phyloP scores from a whole-genome alignment of 768 basidiomycete species.

The Russula foetens region DNA sequence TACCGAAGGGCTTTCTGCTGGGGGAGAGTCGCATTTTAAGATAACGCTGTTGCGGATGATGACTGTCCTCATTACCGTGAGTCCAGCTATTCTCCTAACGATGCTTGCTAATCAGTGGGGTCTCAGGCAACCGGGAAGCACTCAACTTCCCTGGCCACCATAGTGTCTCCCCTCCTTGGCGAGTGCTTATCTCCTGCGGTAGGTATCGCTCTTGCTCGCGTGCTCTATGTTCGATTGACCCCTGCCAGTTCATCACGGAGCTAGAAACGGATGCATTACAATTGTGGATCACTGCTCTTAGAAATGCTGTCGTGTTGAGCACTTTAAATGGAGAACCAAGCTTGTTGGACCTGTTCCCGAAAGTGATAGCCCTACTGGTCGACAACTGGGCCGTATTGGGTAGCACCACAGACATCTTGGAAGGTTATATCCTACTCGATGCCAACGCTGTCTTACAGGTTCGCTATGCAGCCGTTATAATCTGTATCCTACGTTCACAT shows the following conservation, averaged over 20 bases:
- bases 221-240: background rate
- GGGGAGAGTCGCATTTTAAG: slow-evolving; percentile 66
- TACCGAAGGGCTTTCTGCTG: slow-evolving; percentile 56
- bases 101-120: background rate
- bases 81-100: slow-evolving; percentile 12
- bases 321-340: slow-evolving; percentile 39
- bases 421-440: slow-evolving; percentile 76
- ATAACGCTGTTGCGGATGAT: slow-evolving; percentile 60
- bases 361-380: slow-evolving; percentile 49
- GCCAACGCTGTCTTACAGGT: slow-evolving; percentile 56
- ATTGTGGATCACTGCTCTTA: slow-evolving; percentile 66
- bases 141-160: slow-evolving; percentile 43
- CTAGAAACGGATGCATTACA: slow-evolving; percentile 73
- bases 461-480: slow-evolving; percentile 13
- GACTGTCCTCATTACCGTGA: slow-evolving; percentile 60
- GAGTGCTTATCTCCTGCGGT: slow-evolving; percentile 49
- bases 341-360: slow-evolving; percentile 59
- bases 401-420: slow-evolving; percentile 54
- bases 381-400: slow-evolving; percentile 71
- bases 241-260: slow-evolving; percentile 46
- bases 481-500: background rate
- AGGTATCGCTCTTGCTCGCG: slow-evolving; percentile 25
- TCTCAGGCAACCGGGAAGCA: slow-evolving; percentile 57
- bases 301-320: slow-evolving; percentile 50
- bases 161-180: slow-evolving; percentile 57